Evolutionary conservation across 768 basidiomycete species (phyloP).

Genomic region (Paxillus ammoniavirescens): DNA sequence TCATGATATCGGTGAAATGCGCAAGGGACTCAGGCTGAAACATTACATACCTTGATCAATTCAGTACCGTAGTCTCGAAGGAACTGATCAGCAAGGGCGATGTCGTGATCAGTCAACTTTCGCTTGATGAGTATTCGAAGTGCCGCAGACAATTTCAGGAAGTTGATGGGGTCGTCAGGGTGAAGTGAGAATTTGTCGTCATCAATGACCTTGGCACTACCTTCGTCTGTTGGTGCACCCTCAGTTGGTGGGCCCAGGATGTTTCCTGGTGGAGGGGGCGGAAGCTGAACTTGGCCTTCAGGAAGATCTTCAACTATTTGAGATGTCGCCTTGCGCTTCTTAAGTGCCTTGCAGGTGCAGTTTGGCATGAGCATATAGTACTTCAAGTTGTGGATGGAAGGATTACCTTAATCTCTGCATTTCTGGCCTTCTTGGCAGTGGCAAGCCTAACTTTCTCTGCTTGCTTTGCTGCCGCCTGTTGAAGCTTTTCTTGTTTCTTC

Average conservation of each 20-base stretch:
- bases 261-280: neutral
- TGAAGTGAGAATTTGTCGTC: constrained; percentile 3
- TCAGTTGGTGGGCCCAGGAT: too few species aligned
- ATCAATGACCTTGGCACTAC: neutral
- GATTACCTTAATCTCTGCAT: neutral
- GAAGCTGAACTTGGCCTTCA: neutral
- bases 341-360: neutral
- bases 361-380: neutral
- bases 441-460: neutral
- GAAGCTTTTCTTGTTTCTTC: neutral
- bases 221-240: neutral
- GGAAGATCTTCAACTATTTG: neutral
- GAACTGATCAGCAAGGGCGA: constrained; percentile 13
- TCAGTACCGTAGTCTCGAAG: constrained; percentile 22
- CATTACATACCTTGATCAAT: constrained; percentile 17
- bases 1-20: neutral
- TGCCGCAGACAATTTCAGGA: constrained; percentile 19
- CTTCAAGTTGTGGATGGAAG: neutral
- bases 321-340: neutral
- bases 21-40: too few species aligned
- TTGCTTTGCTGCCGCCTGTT: neutral
- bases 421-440: neutral
- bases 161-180: constrained; percentile 17
- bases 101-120: constrained; percentile 4
- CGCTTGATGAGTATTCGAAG: constrained; percentile 11